Conservation (phyloP, 2,329 filamentous ascomycete genomes). For the Aureobasidium sp. region DNA sequence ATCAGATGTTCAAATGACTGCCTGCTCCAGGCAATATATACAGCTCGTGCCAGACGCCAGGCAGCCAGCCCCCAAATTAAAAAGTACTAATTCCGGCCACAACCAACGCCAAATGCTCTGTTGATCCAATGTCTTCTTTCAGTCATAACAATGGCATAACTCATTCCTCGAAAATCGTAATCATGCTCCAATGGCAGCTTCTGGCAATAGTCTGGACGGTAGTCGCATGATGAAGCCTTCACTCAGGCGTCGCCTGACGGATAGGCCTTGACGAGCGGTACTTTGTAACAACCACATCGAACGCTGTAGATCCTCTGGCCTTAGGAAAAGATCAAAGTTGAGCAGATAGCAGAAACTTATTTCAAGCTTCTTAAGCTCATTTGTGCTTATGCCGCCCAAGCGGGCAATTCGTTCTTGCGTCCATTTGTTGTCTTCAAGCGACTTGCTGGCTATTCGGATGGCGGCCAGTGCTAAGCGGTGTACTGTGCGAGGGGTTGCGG, state of each 20-base stretch:
- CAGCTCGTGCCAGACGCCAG: background rate
- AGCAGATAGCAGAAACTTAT: conserved; percentile 61
- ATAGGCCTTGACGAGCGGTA: conserved; percentile 22
- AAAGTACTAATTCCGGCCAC: background rate
- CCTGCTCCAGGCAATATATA: conserved; percentile 3
- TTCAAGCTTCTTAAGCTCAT: conserved; percentile 75
- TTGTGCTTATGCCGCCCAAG: conserved; percentile 78
- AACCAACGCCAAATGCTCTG: conserved; percentile 2
- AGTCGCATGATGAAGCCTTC: conserved; percentile 25
- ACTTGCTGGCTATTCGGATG: conserved; percentile 84
- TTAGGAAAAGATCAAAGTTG: conserved; percentile 61
- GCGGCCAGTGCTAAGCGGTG: conserved; percentile 80
- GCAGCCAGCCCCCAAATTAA: background rate
- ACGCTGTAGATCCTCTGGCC: conserved; percentile 22
- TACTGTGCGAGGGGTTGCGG: conserved; percentile 73
- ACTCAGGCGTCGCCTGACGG: conserved; percentile 18
- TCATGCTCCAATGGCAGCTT: conserved; percentile 6
- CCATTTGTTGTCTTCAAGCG: conserved; percentile 85
- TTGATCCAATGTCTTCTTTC: background rate
- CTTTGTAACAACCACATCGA: conserved; percentile 27
- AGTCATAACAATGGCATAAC: background rate
- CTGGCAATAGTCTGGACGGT: conserved; percentile 15
- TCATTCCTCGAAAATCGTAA: background rate
- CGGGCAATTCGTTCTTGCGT: conserved; percentile 74
- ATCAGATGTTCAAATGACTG: background rate